Conservation (phyloP, 73 alveolate species). For the Effrenium voratum region DNA sequence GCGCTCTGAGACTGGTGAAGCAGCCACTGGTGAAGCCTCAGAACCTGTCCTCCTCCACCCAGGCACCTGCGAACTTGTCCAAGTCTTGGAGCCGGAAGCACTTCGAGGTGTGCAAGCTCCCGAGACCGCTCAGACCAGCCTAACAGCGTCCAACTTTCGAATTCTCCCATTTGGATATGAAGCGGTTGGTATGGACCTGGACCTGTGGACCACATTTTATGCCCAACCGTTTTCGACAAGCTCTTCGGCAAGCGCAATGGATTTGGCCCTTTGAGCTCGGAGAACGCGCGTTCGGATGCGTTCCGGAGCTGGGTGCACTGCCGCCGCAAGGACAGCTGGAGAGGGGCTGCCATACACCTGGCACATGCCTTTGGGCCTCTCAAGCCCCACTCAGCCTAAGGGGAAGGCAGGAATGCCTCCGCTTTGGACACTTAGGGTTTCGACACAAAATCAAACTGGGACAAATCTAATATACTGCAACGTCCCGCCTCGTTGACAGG, state of each 20-base stretch:
- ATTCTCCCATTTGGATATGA: too few relatives aligned
- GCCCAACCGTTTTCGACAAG: too few relatives aligned
- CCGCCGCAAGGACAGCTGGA: slow-evolving; percentile 45
- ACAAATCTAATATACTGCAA: neutral
- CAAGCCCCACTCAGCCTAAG: neutral
- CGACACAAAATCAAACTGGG: neutral
- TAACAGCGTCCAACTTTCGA: too few relatives aligned
- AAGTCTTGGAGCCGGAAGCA: slow-evolving; percentile 21
- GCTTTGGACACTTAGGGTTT: too few relatives aligned
- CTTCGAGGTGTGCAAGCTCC: neutral
- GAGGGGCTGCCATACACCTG: slow-evolving; percentile 21
- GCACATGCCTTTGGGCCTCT: neutral
- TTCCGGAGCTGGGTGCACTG: too few relatives aligned
- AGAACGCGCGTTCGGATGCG: too few relatives aligned
- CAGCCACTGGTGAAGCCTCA: neutral
- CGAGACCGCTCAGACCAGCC: slow-evolving; percentile 57
- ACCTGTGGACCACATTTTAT: too few relatives aligned
- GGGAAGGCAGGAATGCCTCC: neutral
- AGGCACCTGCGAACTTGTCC: slow-evolving; percentile 15
- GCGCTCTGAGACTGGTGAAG: neutral
- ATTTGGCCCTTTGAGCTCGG: too few relatives aligned
- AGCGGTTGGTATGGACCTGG: too few relatives aligned
- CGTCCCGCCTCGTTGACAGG: slow-evolving; percentile 48
- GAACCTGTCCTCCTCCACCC: slow-evolving; percentile 12
- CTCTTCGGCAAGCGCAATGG: too few relatives aligned